These are phyloP conservation scores for Neltuma alba DNA, from an alignment of 306 rosid species.

Conservation along the genomic window DNA sequence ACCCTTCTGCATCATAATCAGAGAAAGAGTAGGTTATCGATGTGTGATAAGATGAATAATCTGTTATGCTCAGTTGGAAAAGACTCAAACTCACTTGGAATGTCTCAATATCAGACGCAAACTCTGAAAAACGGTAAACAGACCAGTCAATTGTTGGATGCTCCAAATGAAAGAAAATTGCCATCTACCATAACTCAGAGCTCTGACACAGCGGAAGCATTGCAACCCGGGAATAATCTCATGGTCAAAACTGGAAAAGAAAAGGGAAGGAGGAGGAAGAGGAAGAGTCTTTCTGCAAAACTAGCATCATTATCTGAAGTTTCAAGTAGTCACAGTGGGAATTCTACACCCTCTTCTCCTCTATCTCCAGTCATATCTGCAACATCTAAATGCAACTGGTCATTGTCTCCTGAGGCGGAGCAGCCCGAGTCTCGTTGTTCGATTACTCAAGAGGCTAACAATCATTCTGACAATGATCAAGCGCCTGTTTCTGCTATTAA, in stretches of 20 bases:
- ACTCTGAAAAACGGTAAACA: slow-evolving; percentile 36
- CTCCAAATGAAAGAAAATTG: slow-evolving; percentile 42
- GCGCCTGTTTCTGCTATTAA: slow-evolving; percentile 39
- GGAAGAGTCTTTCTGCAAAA: slow-evolving; percentile 61
- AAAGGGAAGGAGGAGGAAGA: slow-evolving; percentile 71
- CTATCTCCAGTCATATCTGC: slow-evolving; percentile 61
- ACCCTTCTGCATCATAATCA: slow-evolving; percentile 38
- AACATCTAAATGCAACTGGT: slow-evolving; percentile 56
- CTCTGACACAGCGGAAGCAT: slow-evolving; percentile 46
- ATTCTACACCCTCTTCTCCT: slow-evolving; percentile 95
- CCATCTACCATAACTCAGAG: slow-evolving; percentile 40
- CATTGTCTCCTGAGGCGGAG: slow-evolving; percentile 52
- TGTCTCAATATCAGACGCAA: background rate
- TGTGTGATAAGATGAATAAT: slow-evolving; percentile 48
- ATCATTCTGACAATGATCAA: slow-evolving; percentile 36
- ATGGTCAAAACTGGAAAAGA: slow-evolving; percentile 73
- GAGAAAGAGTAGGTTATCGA: slow-evolving; percentile 50
- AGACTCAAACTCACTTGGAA: slow-evolving; percentile 38
- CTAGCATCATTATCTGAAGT: slow-evolving; percentile 66
- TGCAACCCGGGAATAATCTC: slow-evolving; percentile 56
- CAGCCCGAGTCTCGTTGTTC: slow-evolving; percentile 53
- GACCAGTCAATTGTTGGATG: slow-evolving; percentile 37
- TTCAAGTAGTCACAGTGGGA: slow-evolving; percentile 97
- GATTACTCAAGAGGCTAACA: slow-evolving; percentile 39
- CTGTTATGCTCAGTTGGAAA: slow-evolving; percentile 37